These are phyloP conservation scores for Pseudogymnoascus pannorum DNA, from an alignment of 2,329 filamentous ascomycete species.

Conservation along the genomic window DNA sequence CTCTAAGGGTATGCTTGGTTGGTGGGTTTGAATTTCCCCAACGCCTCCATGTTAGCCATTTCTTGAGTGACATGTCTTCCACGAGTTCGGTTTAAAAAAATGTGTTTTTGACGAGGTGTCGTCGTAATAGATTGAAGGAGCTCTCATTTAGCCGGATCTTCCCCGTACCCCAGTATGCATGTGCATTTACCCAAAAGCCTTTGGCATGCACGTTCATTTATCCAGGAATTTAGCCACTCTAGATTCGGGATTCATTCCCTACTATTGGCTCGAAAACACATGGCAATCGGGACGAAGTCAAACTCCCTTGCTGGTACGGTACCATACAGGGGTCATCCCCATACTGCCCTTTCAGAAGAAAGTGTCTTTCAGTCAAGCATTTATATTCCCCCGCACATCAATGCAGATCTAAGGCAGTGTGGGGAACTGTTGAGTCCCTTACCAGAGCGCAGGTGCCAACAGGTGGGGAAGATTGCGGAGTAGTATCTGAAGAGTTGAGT, in stretches of 20 bases:
- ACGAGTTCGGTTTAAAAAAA: background rate
- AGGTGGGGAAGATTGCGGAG: background rate
- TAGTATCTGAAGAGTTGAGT: background rate
- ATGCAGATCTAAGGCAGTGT: background rate
- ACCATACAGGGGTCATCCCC: background rate
- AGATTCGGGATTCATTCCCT: background rate
- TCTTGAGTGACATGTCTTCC: background rate
- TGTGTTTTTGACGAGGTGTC: background rate
- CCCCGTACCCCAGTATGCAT: background rate
- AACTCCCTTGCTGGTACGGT: background rate
- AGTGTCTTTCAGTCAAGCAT: background rate
- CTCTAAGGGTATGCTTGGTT: background rate
- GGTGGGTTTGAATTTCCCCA: slow-evolving; percentile 3
- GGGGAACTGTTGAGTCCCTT: background rate
- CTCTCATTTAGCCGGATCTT: background rate
- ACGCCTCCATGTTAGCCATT: background rate
- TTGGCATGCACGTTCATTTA: background rate
- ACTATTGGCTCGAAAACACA: background rate
- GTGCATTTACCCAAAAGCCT: background rate
- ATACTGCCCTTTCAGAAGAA: background rate
- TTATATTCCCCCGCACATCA: background rate
- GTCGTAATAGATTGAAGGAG: background rate
- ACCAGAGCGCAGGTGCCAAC: background rate
- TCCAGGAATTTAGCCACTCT: background rate
- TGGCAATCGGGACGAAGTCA: background rate